Conservation (phyloP, 495 filamentous ascomycete species). For the Aspergillus sclerotiicarbonarius region DNA sequence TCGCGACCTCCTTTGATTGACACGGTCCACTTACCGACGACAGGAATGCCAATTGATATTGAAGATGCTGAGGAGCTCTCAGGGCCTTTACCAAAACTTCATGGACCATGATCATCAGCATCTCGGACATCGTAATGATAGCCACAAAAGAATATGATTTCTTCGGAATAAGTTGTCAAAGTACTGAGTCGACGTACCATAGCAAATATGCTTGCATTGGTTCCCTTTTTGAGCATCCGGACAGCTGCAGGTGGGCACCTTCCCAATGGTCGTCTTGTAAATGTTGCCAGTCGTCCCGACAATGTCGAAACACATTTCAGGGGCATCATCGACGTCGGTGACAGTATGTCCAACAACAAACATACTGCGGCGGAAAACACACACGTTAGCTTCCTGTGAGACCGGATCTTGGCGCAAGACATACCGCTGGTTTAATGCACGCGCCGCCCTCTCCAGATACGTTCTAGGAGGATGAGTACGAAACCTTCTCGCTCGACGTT, state of each 20-base stretch:
- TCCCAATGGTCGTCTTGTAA: conserved; percentile 59
- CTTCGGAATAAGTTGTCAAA: neutral
- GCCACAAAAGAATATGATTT: neutral
- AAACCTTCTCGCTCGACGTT: conserved; percentile 42
- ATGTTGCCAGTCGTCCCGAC: conserved; percentile 75
- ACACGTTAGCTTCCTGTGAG: neutral
- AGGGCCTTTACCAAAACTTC: conserved; percentile 64
- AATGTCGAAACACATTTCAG: conserved; percentile 60
- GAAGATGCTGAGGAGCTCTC: conserved; percentile 58
- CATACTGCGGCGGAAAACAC: conserved; percentile 43
- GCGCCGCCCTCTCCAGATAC: conserved; percentile 39
- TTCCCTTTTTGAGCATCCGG: conserved; percentile 60
- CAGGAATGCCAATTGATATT: conserved; percentile 74
- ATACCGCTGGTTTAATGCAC: conserved; percentile 47
- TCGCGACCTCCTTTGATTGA: neutral
- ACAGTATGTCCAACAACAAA: conserved; percentile 54
- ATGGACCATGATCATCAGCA: conserved; percentile 19
- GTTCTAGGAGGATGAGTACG: conserved; percentile 36
- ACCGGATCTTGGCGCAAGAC: neutral
- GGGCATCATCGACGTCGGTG: conserved; percentile 35
- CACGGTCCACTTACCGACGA: conserved; percentile 39
- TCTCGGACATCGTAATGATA: conserved; percentile 6
- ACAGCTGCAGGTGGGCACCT: conserved; percentile 64
- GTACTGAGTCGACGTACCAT: conserved; percentile 40
- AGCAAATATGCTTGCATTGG: conserved; percentile 76